A percentile compares a stretch with the other conserved stretches of the same genome.
These are phyloP conservation scores for Solanum pennellii DNA, from an alignment of 257 asterid species.

Conservation along the genomic window DNA sequence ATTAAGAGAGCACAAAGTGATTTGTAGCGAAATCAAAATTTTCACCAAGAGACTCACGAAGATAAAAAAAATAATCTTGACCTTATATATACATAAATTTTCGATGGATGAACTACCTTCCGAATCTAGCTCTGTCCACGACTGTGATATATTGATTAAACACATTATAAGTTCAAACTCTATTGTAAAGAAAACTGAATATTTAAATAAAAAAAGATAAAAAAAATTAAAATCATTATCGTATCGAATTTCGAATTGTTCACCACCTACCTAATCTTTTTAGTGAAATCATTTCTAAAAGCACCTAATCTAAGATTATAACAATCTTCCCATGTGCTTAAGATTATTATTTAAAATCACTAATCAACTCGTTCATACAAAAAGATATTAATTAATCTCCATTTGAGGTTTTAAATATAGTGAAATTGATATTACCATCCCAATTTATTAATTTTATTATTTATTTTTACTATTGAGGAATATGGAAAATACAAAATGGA, in stretches of 20 bases:
- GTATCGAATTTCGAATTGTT: background rate
- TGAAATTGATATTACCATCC: background rate
- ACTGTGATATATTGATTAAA: background rate
- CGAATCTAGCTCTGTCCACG: background rate
- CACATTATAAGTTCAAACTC: background rate
- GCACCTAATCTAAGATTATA: background rate
- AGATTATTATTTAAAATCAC: background rate
- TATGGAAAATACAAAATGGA: background rate
- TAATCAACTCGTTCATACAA: background rate
- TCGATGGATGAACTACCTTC: background rate
- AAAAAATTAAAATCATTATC: background rate
- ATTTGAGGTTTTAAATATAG: background rate
- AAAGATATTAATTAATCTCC: background rate
- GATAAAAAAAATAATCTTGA: background rate
- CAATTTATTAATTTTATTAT: no score
- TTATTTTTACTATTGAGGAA: background rate
- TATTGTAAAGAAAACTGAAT: background rate
- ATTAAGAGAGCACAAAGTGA: background rate
- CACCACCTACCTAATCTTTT: background rate
- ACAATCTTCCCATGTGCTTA: conserved; percentile 14
- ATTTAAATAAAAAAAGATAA: background rate
- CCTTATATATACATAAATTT: no score
- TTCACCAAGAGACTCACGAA: no score
- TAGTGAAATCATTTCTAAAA: conserved; percentile 4
- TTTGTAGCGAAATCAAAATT: no score